These are phyloP conservation scores for Vittaforma corneae DNA, from an alignment of 371 early-diverging fungal genomes.

Conservation along the genomic window DNA sequence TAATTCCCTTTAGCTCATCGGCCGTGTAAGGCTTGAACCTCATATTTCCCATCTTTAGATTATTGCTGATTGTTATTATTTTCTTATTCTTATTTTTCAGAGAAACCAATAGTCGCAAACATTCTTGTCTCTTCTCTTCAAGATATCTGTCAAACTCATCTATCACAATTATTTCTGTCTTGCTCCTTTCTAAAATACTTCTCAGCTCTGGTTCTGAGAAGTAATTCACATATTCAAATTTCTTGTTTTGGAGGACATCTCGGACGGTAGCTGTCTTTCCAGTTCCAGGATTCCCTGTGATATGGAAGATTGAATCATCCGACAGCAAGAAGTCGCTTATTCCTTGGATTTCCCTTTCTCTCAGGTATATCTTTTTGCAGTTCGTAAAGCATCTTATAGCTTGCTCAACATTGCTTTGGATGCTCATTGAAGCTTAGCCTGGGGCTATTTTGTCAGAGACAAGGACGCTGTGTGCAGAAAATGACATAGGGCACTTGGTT, in stretches of 20 bases:
- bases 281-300: conserved; percentile 52
- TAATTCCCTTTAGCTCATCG: conserved; percentile 37
- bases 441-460: too few species aligned
- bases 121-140: conserved; percentile 34
- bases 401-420: too few species aligned
- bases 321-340: conserved; percentile 41
- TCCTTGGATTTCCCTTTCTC: conserved; percentile 26
- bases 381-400: too few species aligned
- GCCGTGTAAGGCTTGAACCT: conserved; percentile 39
- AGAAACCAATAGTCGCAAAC: conserved; percentile 5
- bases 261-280: conserved; percentile 47
- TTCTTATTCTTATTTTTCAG: conserved; percentile 27
- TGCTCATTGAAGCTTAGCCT: too few species aligned
- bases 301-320: conserved; percentile 33
- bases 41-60: conserved; percentile 11
- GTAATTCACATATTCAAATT: conserved; percentile 37
- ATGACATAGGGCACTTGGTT: too few species aligned
- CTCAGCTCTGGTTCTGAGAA: conserved; percentile 21
- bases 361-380: conserved; percentile 31
- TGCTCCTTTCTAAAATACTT: conserved; percentile 3
- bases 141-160: conserved; percentile 54
- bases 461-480: too few species aligned
- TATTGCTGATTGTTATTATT: conserved; percentile 47
- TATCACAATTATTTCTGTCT: conserved; percentile 30
- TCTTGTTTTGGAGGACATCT: conserved; percentile 2